Percentiles rank a stretch among this genome's conserved stretches.
These are phyloP conservation scores for Russula sp. DNA, from an alignment of 768 basidiomycete species.

Conservation along the genomic window DNA sequence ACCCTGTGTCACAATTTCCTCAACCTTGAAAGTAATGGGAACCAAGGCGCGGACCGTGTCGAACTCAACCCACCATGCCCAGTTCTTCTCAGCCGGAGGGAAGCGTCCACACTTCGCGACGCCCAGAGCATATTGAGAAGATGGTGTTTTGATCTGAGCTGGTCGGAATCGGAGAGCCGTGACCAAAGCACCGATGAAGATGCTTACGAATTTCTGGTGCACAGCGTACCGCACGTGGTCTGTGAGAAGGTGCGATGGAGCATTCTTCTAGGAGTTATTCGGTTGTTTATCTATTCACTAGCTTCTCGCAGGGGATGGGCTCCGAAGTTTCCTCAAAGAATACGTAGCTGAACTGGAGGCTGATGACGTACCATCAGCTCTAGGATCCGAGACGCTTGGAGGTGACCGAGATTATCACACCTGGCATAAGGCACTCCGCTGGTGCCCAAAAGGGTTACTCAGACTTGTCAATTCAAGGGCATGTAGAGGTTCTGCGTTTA, in stretches of 20 bases:
- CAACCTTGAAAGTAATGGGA: conserved; percentile 23
- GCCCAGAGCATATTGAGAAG: conserved; percentile 44
- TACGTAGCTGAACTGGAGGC: conserved; percentile 56
- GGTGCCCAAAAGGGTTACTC: conserved; percentile 76
- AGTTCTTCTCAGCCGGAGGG: conserved; percentile 59
- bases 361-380: conserved; percentile 30
- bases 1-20: conserved; percentile 69
- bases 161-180: conserved; percentile 25
- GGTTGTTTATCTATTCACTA: conserved; percentile 26
- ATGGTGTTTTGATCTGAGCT: conserved; percentile 63
- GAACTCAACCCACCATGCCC: conserved; percentile 47
- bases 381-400: not conserved
- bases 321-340: conserved; percentile 67
- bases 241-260: conserved; percentile 48
- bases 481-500: conserved; percentile 62
- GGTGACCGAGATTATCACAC: conserved; percentile 5
- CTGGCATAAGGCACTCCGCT: conserved; percentile 70
- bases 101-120: conserved; percentile 44
- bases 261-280: not conserved
- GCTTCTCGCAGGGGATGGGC: conserved; percentile 62
- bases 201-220: conserved; percentile 51
- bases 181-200: conserved; percentile 25
- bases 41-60: conserved; percentile 32
- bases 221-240: conserved; percentile 60
- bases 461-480: conserved; percentile 93